Evolutionary conservation across 2,329 filamentous ascomycete genomes (phyloP), one percentile per base, ranked within the genome.

Genomic region (Cladosporium sp.): DNA sequence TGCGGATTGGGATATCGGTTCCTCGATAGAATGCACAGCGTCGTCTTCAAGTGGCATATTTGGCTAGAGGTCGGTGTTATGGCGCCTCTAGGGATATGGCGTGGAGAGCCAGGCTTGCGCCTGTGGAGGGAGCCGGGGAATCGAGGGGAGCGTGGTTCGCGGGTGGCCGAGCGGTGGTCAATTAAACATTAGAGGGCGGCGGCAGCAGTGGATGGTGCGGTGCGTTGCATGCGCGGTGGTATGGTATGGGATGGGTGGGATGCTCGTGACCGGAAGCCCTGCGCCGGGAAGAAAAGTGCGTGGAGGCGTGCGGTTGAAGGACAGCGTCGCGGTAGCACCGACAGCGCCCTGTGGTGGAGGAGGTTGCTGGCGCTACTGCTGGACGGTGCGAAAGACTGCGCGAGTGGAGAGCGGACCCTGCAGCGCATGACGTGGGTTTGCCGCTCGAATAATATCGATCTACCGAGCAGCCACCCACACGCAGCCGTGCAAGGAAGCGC

Each of bases 241-340:
- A n/a, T 12, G 12, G 19, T 17, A 36, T n/a, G n/a, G n/a, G 32
- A 36, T 45, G 40, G 10, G 36, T 25, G 40, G 28, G 7, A n/a
- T 55, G 52, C 52, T 55, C 52, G 52, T 55, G 52, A 55, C 40
- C 52, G 52, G 52, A 47, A 55, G 32, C 52, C 52, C 52, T 55
- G 52, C 52, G 52, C 40, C 52, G 52, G 52, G 52, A 47, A 47
- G 52, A 47, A 55, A 55, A 47, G n/a, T n/a, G n/a, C n/a, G n/a
- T n/a, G n/a, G 40, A 55, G 40, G 40, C 37, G 40, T 47, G 52
- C 42, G 19, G 52, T 22, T 53, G 40, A 22, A 45, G 22, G 51
- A 15, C 36, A 40, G 36, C 34, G 52, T 47, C 9, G 28, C 39
- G 34, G 52, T 47, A 37, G 52, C 20, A 55, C 52, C 52, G 20